A percentile compares a stretch with the other conserved stretches of the same genome.
Conservation (phyloP, 495 filamentous ascomycete species). For the Letharia lupina region DNA sequence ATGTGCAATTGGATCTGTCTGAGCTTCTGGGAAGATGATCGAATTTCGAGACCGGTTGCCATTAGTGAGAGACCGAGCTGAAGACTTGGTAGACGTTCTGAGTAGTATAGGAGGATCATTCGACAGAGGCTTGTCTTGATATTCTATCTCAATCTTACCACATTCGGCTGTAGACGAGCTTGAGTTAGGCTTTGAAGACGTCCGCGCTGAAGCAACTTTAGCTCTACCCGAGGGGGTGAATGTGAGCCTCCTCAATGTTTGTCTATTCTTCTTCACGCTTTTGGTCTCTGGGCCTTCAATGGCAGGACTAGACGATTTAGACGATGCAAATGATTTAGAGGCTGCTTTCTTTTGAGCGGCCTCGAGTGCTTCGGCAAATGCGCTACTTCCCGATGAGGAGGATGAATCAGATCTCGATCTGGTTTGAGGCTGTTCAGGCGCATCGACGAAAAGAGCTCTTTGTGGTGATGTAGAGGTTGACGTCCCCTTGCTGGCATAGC, state of each 20-base stretch:
- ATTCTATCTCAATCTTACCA: not conserved
- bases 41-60: conserved; percentile 12
- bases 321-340: conserved; percentile 5
- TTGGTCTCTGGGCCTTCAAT: conserved; percentile 4
- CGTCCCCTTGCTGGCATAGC: conserved; percentile 14
- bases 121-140: not conserved
- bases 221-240: conserved; percentile 11
- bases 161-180: not conserved
- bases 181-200: conserved; percentile 8
- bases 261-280: conserved; percentile 13
- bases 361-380: conserved; percentile 19
- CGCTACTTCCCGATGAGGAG: conserved; percentile 11
- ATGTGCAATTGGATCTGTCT: conserved; percentile 13
- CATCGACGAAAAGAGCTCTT: not conserved
- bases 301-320: conserved; percentile 6
- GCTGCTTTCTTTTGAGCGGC: conserved; percentile 15
- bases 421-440: not conserved
- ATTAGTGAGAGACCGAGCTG: conserved; percentile 6
- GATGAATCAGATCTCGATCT: conserved; percentile 3
- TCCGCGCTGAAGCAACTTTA: not conserved
- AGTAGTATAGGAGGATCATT: not conserved
- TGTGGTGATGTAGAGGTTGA: not conserved
- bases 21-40: conserved; percentile 22
- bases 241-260: conserved; percentile 12
- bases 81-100: conserved; percentile 10